Evolutionary conservation across 2,329 filamentous ascomycete species (phyloP).

Genomic region (Aspergillus sclerotialis): DNA sequence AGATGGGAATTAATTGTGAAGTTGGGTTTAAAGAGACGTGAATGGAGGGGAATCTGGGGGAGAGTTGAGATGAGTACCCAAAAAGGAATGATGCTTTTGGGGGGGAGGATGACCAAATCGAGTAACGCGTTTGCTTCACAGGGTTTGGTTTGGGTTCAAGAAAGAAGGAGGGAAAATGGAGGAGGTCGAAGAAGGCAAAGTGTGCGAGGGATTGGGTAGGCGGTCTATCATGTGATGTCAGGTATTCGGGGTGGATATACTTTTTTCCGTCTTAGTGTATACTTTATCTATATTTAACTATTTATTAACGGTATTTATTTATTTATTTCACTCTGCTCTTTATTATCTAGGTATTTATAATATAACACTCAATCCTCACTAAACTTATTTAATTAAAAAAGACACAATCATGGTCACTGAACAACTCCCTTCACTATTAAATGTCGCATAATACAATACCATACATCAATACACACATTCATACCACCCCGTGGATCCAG

Average conservation of each 20-base stretch:
- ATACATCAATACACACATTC: too few species aligned
- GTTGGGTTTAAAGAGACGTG: slow-evolving; percentile 6
- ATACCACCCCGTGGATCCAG: too few species aligned
- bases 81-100: slow-evolving; percentile 40
- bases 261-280: background rate
- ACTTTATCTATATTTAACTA: too few species aligned
- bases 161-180: slow-evolving; percentile 22
- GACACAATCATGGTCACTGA: too few species aligned
- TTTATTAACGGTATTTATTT: too few species aligned
- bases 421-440: too few species aligned
- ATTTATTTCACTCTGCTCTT: too few species aligned
- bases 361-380: too few species aligned
- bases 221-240: slow-evolving; percentile 23
- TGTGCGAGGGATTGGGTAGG: slow-evolving; percentile 20
- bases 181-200: slow-evolving; percentile 30
- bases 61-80: slow-evolving; percentile 25
- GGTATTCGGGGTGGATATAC: slow-evolving; percentile 1
- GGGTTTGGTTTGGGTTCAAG: slow-evolving; percentile 34
- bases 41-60: slow-evolving; percentile 12
- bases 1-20: slow-evolving; percentile 6
- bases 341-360: too few species aligned
- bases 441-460: too few species aligned
- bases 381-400: too few species aligned
- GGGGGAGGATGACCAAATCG: slow-evolving; percentile 38
- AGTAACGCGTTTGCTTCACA: slow-evolving; percentile 41